Percentiles rank a stretch among this genome's conserved stretches.
phyloP scores from a whole-genome alignment of 2,329 filamentous ascomycete species.

The Epichloe amarillans region DNA sequence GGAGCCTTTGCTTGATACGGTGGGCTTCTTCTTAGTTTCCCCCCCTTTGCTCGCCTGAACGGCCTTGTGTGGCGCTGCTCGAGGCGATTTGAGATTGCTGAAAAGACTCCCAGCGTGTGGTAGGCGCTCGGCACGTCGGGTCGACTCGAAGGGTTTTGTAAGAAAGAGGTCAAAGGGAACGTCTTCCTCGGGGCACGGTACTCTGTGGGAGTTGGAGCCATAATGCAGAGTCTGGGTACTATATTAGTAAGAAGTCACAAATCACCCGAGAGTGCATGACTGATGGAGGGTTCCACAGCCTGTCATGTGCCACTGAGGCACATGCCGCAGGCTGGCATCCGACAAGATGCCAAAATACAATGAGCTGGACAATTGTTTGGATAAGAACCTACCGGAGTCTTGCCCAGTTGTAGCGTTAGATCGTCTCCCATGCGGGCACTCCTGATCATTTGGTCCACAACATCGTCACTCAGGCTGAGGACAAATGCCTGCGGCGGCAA shows the following conservation, averaged over 20 bases:
- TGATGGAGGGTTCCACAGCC: conserved; percentile 5
- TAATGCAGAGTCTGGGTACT: conserved; percentile 37
- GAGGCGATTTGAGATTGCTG: conserved; percentile 22
- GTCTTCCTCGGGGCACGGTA: conserved; percentile 30
- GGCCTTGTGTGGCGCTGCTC: conserved; percentile 9
- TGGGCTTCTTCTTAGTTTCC: conserved; percentile 18
- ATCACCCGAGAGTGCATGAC: background rate
- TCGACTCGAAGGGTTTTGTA: conserved; percentile 35
- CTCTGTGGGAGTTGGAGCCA: conserved; percentile 34
- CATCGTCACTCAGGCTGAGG: conserved; percentile 41
- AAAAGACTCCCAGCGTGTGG: conserved; percentile 39
- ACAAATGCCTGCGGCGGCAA: conserved; percentile 43
- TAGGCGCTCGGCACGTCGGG: conserved; percentile 32
- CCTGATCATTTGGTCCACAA: conserved; percentile 50
- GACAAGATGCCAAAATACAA: conserved; percentile 1
- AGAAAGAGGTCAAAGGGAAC: conserved; percentile 44
- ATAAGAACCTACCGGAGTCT: conserved; percentile 41
- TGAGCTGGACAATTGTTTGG: background rate
- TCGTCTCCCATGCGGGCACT: conserved; percentile 42
- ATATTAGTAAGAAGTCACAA: background rate
- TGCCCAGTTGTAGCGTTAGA: conserved; percentile 44
- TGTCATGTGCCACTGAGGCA: background rate
- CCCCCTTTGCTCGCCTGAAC: conserved; percentile 18
- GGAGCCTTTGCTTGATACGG: conserved; percentile 20
- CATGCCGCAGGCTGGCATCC: background rate